A percentile compares a stretch with the other conserved stretches of the same genome.
phyloP scores from a whole-genome alignment of 768 basidiomycete species.

The Daedaleopsis sinensis region DNA sequence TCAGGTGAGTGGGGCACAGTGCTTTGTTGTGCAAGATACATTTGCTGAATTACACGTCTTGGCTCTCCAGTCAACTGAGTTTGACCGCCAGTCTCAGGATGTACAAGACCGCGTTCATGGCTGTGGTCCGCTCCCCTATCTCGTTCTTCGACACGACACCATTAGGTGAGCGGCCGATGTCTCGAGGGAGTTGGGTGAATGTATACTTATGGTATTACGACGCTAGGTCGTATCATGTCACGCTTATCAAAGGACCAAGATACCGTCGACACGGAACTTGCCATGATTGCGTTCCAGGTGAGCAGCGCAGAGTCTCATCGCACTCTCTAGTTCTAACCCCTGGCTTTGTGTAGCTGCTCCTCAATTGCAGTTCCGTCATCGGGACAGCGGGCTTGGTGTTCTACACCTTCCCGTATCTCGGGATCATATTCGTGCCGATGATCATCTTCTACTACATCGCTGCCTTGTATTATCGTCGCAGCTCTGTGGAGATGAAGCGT shows the following conservation, averaged over 20 bases:
- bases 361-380: slow-evolving; percentile 48
- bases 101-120: slow-evolving; percentile 56
- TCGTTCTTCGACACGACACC: slow-evolving; percentile 79
- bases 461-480: slow-evolving; percentile 59
- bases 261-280: slow-evolving; percentile 53
- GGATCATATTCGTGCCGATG: slow-evolving; percentile 62
- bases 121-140: slow-evolving; percentile 60
- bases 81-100: slow-evolving; percentile 43
- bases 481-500: slow-evolving; percentile 68
- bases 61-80: slow-evolving; percentile 30
- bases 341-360: slow-evolving; percentile 22
- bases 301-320: not conserved
- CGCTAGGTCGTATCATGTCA: slow-evolving; percentile 55
- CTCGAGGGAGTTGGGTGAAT: not conserved
- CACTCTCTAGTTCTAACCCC: not conserved
- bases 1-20: slow-evolving; percentile 45
- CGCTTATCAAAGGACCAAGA: slow-evolving; percentile 66
- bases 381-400: slow-evolving; percentile 63
- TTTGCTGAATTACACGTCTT: not conserved
- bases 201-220: too few relatives aligned
- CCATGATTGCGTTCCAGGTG: slow-evolving; percentile 51
- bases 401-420: slow-evolving; percentile 60
- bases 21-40: too few relatives aligned
- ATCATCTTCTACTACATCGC: slow-evolving; percentile 53
- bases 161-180: slow-evolving; percentile 43